These are phyloP conservation scores for Kuraishia capsulata DNA, from an alignment of 805 yeast genomes.

Conservation along the genomic window DNA sequence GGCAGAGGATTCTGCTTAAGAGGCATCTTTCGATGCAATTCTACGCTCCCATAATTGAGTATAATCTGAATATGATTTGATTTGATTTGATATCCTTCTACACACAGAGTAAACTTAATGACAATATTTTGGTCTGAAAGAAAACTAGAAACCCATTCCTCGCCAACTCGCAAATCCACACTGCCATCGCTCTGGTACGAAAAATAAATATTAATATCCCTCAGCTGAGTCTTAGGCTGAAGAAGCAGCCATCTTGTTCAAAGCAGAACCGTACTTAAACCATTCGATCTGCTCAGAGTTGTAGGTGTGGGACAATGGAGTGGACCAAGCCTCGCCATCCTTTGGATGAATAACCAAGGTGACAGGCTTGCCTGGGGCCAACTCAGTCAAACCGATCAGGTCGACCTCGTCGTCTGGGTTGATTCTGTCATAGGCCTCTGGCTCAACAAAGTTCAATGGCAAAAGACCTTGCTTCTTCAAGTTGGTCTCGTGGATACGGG, in stretches of 20 bases:
- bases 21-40: too few species aligned
- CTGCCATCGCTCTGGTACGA: too few species aligned
- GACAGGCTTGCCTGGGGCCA: conserved; percentile 90
- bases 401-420: conserved; percentile 86
- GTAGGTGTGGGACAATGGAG: conserved; percentile 93
- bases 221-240: too few species aligned
- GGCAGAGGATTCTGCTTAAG: too few species aligned
- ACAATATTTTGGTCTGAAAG: too few species aligned
- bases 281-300: conserved; percentile 95
- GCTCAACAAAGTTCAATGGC: conserved; percentile 89
- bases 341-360: conserved; percentile 66
- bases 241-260: conserved; percentile 78
- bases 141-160: too few species aligned
- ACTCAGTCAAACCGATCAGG: conserved; percentile 70
- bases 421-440: conserved; percentile 89
- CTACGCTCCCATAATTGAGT: too few species aligned
- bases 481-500: conserved; percentile 99
- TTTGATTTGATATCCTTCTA: too few species aligned
- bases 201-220: too few species aligned
- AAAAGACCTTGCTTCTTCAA: conserved; percentile 98
- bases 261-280: conserved; percentile 99
- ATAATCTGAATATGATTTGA: too few species aligned
- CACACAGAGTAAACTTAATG: too few species aligned
- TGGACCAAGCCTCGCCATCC: conserved; percentile 79
- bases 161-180: too few species aligned